These are phyloP conservation scores for Papiliotrema terrestris DNA, from an alignment of 1,284 basidiomycete species.

Conservation along the genomic window DNA sequence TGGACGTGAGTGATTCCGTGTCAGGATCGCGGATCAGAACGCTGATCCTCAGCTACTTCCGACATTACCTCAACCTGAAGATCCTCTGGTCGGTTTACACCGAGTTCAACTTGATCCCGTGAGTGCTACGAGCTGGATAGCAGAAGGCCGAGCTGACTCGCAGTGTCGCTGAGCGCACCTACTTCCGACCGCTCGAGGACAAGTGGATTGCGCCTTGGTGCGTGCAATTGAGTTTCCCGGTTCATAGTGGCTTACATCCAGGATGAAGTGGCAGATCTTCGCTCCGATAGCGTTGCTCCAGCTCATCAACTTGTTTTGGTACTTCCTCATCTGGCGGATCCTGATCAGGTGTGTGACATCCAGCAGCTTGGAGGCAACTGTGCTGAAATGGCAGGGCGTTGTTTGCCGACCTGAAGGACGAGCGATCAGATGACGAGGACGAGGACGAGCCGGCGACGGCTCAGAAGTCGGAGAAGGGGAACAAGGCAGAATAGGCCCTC, in stretches of 20 bases:
- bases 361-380: neutral
- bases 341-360: constrained; percentile 52
- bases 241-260: constrained; percentile 6
- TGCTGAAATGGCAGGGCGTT: constrained; percentile 31
- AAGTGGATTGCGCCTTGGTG: constrained; percentile 67
- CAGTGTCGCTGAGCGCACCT: constrained; percentile 37
- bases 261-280: constrained; percentile 80
- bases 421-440: constrained; percentile 53
- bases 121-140: constrained; percentile 37
- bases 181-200: constrained; percentile 62
- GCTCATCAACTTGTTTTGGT: constrained; percentile 87
- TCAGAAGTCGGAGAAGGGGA: constrained; percentile 72
- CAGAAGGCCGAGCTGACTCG: constrained; percentile 4
- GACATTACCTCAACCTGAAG: constrained; percentile 83
- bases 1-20: constrained; percentile 69
- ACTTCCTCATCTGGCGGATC: constrained; percentile 73
- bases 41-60: constrained; percentile 69
- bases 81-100: constrained; percentile 86
- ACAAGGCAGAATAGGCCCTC: constrained; percentile 55
- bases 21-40: neutral
- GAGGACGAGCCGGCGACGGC: constrained; percentile 63
- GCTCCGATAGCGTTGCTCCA: constrained; percentile 70
- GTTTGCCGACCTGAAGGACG: constrained; percentile 46
- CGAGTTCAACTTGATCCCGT: constrained; percentile 78
- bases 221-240: constrained; percentile 2